Base-by-base conservation (phyloP, 2,329 filamentous ascomycete genomes). In the Penicillium glabrum region DNA sequence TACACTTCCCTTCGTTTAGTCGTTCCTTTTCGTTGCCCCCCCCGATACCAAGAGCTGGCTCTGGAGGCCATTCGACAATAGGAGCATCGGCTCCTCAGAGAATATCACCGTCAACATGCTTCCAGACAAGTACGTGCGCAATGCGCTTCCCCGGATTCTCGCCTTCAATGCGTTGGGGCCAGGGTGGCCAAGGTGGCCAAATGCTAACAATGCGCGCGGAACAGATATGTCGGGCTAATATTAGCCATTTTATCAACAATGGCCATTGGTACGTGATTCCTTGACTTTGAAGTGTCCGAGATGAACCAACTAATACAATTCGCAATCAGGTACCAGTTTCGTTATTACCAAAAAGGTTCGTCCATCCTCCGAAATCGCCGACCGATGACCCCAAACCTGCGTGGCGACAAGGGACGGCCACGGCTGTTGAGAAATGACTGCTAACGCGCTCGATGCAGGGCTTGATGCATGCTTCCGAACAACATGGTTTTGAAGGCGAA, bases 281-380 rank as follows among this genome's bases (percentile, higher is more conserved):
- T 33, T n/a, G 33, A 14, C 2, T 31, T 10, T 3, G 14, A 19
- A 13, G 39, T 11, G 11, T 14, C 19, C 23, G 13, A 14, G 23
- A 47, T 8, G 35, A 46, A 5, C 3, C 37, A 51, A 47, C 66
- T 58, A 67, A 60, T 47, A 3, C n/a, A 23, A 46, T 31, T 24
- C 24, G 24, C 26, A 23, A 29, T 35, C 67, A 95, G 91, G 92
- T 71, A 92, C 91, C 51, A 96, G 93, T 83, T 99, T 99, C 76
- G 93, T 99, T 66, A 97, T 99, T 70, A 99, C 96, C 47, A 99
- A 99, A 80, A 98, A 97, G 85, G 90, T 95, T 79, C 75, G 78
- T 73, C 58, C 50, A 19, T 52, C 51, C 31, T 39, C 53, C 48
- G 52, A 53, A 43, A 55, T 44, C 51, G 35, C 54, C 53, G 41